Conservation (phyloP, 2,329 filamentous ascomycete genomes). For the Neocatenulostroma microsporum region DNA sequence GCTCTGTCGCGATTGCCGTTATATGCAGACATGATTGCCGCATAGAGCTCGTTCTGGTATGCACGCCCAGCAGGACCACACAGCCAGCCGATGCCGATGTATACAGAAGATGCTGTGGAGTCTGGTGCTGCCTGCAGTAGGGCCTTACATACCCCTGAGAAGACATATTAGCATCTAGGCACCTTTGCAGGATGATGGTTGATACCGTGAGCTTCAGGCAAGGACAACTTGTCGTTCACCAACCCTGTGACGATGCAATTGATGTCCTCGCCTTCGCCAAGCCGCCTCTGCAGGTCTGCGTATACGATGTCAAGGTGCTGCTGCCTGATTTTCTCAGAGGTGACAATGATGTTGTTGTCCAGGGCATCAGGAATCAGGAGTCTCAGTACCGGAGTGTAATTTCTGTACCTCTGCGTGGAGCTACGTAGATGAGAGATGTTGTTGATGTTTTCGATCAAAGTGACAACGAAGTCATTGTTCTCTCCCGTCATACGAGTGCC, state of each 20-base stretch:
- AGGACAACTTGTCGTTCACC: not conserved
- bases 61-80: not conserved
- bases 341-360: not conserved
- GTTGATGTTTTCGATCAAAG: not conserved
- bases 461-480: conserved; percentile 1
- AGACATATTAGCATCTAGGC: no score
- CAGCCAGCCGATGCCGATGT: conserved; percentile 2
- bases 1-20: not conserved
- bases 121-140: conserved; percentile 5
- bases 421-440: not conserved
- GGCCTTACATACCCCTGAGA: not conserved
- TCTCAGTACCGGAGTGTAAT: not conserved
- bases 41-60: not conserved
- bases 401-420: not conserved
- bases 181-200: not conserved
- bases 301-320: conserved; percentile 1
- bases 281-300: not conserved
- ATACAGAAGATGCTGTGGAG: not conserved
- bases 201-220: not conserved
- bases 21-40: conserved; percentile 2
- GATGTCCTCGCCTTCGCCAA: not conserved
- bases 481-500: not conserved
- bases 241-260: not conserved
- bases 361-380: not conserved
- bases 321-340: not conserved